Conservation (phyloP, 768 basidiomycete genomes). For the Cystobasidiopsis lactophilus region DNA sequence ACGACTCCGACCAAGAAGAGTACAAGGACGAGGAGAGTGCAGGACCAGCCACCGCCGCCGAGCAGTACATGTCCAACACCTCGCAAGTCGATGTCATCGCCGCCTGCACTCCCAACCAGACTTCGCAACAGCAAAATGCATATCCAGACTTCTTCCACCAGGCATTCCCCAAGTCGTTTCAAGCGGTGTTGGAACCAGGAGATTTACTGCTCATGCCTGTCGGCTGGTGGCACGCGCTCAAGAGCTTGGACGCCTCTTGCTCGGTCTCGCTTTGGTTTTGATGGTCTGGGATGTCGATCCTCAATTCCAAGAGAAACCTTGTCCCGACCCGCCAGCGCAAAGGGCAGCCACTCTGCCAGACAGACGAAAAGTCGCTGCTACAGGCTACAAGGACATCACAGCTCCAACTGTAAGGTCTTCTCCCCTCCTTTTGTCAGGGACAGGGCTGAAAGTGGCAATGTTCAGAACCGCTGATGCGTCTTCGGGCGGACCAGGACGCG, state of each 20-base stretch:
- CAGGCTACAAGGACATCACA: no score
- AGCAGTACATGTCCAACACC: slow-evolving; percentile 51
- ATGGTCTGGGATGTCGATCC: no score
- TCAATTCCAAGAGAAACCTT: no score
- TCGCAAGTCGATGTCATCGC: slow-evolving; percentile 57
- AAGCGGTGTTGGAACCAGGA: slow-evolving; percentile 48
- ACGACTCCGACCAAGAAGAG: not conserved
- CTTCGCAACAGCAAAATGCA: not conserved
- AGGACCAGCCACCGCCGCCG: slow-evolving; percentile 9
- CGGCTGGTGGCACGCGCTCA: slow-evolving; percentile 60
- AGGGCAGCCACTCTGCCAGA: no score
- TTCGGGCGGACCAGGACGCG: no score
- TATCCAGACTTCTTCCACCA: slow-evolving; percentile 37
- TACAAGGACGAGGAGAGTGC: not conserved
- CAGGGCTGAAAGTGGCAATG: no score
- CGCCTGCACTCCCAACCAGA: not conserved
- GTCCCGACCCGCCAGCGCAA: no score
- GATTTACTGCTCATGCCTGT: slow-evolving; percentile 77
- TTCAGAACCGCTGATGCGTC: no score
- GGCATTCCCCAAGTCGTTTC: slow-evolving; percentile 40
- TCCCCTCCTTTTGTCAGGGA: no score
- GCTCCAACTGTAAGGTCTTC: no score
- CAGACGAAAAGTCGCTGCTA: no score
- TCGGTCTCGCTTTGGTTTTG: slow-evolving; percentile 20
- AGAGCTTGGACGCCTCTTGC: slow-evolving; percentile 15